Percentiles rank a stretch among this genome's conserved stretches.
Conservation (phyloP, 2,329 filamentous ascomycete species). For the Aspergillus tanneri region DNA sequence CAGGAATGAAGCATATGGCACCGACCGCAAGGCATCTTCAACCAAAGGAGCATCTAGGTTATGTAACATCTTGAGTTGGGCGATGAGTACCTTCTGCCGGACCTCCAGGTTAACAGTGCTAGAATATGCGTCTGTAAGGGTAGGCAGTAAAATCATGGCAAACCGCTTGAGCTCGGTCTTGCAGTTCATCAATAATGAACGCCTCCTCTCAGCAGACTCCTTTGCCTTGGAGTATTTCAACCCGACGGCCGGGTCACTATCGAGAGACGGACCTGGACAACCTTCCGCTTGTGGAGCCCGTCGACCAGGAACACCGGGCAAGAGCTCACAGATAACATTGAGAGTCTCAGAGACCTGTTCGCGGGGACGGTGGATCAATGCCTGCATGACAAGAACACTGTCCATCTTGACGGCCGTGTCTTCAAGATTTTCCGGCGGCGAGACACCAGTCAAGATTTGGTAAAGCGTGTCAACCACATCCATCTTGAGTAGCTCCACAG, state of each 20-base stretch:
- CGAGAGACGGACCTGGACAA: conserved; percentile 46
- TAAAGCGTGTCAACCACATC: conserved; percentile 97
- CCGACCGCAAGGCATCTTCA: conserved; percentile 77
- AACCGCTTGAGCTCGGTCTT: conserved; percentile 86
- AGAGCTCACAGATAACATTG: conserved; percentile 92
- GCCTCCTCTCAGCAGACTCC: conserved; percentile 69
- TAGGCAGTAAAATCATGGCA: conserved; percentile 88
- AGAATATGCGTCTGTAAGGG: conserved; percentile 92
- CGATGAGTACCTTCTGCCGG: conserved; percentile 88
- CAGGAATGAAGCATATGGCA: conserved; percentile 93
- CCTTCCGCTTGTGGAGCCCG: conserved; percentile 53
- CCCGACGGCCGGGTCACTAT: conserved; percentile 45
- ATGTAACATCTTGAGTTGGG: conserved; percentile 97
- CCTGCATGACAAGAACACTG: conserved; percentile 97
- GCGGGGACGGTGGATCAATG: conserved; percentile 88
- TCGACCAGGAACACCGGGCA: conserved; percentile 69
- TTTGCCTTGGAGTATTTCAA: conserved; percentile 41
- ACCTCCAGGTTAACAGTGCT: conserved; percentile 96
- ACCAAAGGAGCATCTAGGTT: conserved; percentile 86
- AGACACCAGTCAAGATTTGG: conserved; percentile 94
- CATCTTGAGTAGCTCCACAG: conserved; percentile 89
- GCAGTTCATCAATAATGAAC: conserved; percentile 80
- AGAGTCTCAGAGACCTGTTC: conserved; percentile 97
- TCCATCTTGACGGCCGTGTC: conserved; percentile 67
- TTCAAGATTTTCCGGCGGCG: conserved; percentile 73